Evolutionary conservation across 345 rosid genomes (phyloP), one percentile per base, ranked within the genome.

Genomic region (Heritiera littoralis): DNA sequence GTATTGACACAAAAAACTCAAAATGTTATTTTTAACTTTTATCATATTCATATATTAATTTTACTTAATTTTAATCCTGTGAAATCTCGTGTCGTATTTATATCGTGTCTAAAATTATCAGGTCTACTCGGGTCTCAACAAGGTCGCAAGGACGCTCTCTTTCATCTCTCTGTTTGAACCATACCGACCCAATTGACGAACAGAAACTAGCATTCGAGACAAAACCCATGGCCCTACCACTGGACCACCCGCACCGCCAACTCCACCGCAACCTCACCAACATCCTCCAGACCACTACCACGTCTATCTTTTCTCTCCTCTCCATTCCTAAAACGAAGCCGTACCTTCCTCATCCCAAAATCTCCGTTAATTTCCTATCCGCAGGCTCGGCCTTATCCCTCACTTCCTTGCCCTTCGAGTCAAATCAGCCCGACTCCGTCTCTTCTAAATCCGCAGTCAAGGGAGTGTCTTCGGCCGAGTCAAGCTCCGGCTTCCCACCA

Each of bases 401-500:
- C 70, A 11, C 78, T 55, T 66, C 30, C 72, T 81, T 85, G 3
- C 78, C 83, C 32, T 75, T 77, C 69, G 85, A 82, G 54, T 82
- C 88, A 52, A 3, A 83, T 52, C 87, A 72, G 59, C 75, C 85
- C 1, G 90, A 84, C 82, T 85, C 92, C 10, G 63, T 84, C 65
- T 85, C 90, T 10, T 71, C 91, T 55, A 88, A 85, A 67, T 81
- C 95, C 61, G 81, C 87, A 32, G 80, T 84, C 46, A 84, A 81
- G 78, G 89, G 86, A 64, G 75, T 76, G 0, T 78, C 93, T 2
- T 77, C 91, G 13, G 75, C 89, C 45, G 88, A 86, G 71, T 83
- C 92, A 12, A 84, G 76, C 72, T 78, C 95, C 4, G 88, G 89
- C 3, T 87, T 92, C 82, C 93, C 95, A 28, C 90, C 98, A 23